Evolutionary conservation across 1,139 yeast genomes (phyloP).

Genomic region (Hyphopichia khmerensis): DNA sequence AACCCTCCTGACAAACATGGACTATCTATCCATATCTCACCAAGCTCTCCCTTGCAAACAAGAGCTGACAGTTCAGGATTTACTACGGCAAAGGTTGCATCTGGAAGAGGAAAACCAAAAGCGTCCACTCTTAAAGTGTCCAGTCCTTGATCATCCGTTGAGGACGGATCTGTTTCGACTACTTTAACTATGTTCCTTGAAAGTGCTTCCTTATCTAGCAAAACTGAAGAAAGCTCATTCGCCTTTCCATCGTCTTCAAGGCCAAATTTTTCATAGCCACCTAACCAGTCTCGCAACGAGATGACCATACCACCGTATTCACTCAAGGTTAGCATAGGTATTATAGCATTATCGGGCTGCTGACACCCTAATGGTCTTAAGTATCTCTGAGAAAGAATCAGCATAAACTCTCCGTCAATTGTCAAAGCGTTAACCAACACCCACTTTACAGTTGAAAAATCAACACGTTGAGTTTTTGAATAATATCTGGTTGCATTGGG

Average conservation of each 20-base stretch:
- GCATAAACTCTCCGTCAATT: conserved; percentile 91
- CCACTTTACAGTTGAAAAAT: conserved; percentile 80
- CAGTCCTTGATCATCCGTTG: conserved; percentile 51
- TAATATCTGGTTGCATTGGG: conserved; percentile 83
- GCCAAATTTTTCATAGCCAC: conserved; percentile 62
- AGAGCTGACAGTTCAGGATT: conserved; percentile 83
- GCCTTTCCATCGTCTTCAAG: conserved; percentile 34
- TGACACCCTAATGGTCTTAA: conserved; percentile 85
- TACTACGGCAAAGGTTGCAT: conserved; percentile 88
- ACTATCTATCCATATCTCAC: conserved; percentile 95
- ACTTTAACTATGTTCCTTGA: conserved; percentile 76
- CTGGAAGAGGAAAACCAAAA: conserved; percentile 92
- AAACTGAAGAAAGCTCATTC: conserved; percentile 63
- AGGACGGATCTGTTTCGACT: conserved; percentile 59
- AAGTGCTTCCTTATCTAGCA: conserved; percentile 78
- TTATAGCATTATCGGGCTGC: conserved; percentile 72
- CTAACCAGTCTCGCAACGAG: conserved; percentile 88
- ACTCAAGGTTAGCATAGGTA: conserved; percentile 85
- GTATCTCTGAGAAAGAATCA: conserved; percentile 89
- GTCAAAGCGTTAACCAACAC: conserved; percentile 89
- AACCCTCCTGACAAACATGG: conserved; percentile 88
- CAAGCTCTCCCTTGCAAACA: conserved; percentile 75
- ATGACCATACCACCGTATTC: conserved; percentile 98
- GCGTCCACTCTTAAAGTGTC: conserved; percentile 74
- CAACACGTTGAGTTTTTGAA: conserved; percentile 75